Conservation (phyloP, 2,329 filamentous ascomycete species). For the Gnomoniopsis smithogilvyi region DNA sequence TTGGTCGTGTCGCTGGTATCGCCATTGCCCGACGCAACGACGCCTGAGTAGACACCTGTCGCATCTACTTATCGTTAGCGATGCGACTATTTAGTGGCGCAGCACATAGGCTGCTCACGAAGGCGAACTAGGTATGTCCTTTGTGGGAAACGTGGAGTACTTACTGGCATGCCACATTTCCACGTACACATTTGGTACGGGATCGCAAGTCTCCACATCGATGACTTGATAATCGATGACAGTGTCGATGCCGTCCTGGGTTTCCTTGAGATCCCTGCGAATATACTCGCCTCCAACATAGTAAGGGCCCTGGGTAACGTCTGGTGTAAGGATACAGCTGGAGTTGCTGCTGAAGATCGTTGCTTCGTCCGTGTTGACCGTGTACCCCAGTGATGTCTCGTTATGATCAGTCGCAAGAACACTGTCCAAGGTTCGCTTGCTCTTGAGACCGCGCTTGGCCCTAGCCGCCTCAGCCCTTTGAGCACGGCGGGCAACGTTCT, state of each 20-base stretch:
- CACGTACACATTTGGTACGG: constrained; percentile 43
- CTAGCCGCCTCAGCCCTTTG: constrained; percentile 39
- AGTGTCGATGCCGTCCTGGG: constrained; percentile 27
- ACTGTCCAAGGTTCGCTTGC: constrained; percentile 28
- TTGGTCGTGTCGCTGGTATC: constrained; percentile 36
- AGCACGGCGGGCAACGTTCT: constrained; percentile 42
- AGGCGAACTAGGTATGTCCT: too few species aligned
- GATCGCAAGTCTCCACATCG: constrained; percentile 51
- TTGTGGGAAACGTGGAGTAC: too few species aligned
- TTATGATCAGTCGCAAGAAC: constrained; percentile 33
- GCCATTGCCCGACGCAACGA: constrained; percentile 32
- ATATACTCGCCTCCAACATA: constrained; percentile 50
- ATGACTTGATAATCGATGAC: constrained; percentile 26
- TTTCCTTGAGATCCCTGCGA: constrained; percentile 44
- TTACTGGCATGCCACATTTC: constrained; percentile 47
- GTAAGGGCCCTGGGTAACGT: constrained; percentile 47
- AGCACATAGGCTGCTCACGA: too few species aligned
- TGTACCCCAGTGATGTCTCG: constrained; percentile 30
- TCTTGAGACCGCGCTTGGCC: constrained; percentile 29
- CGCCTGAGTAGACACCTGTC: constrained; percentile 37
- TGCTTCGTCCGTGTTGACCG: constrained; percentile 24
- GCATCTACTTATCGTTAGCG: constrained; percentile 20
- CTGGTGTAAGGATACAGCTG: constrained; percentile 43
- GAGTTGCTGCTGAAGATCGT: constrained; percentile 34
- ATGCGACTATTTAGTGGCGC: too few species aligned